Conservation (phyloP, 2,329 filamentous ascomycete species). For the Penicillium sp. region DNA sequence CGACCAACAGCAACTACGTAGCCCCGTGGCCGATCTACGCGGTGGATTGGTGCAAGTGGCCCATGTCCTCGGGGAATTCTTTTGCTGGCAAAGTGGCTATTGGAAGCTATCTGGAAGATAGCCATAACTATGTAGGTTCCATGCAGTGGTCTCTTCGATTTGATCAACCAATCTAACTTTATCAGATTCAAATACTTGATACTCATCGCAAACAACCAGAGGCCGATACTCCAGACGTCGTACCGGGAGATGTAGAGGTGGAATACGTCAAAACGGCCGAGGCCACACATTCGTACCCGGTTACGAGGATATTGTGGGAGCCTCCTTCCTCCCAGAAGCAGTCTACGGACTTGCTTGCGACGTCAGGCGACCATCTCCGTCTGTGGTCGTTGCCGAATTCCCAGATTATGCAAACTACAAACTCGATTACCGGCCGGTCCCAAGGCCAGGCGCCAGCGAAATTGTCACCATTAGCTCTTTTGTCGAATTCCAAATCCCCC, state of each 20-base stretch:
- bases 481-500: constrained; percentile 97
- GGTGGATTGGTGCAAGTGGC: constrained; percentile 99
- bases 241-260: constrained; percentile 60
- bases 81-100: constrained; percentile 89
- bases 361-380: constrained; percentile 88
- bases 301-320: constrained; percentile 93
- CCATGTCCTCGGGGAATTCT: constrained; percentile 60
- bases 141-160: background rate
- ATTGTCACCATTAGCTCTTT: constrained; percentile 81
- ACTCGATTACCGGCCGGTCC: constrained; percentile 62
- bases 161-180: constrained; percentile 19
- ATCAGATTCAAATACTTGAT: constrained; percentile 93
- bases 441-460: constrained; percentile 68
- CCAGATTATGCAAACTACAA: constrained; percentile 59
- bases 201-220: constrained; percentile 71
- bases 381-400: constrained; percentile 78
- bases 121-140: constrained; percentile 83
- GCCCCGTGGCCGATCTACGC: constrained; percentile 95
- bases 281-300: constrained; percentile 95
- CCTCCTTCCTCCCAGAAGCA: constrained; percentile 92
- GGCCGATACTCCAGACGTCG: constrained; percentile 65
- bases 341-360: constrained; percentile 89
- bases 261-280: constrained; percentile 94
- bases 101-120: constrained; percentile 95
- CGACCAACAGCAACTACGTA: constrained; percentile 81